These are phyloP conservation scores for Peniophora sp. DNA, from an alignment of 1,284 basidiomycete genomes.

Conservation along the genomic window DNA sequence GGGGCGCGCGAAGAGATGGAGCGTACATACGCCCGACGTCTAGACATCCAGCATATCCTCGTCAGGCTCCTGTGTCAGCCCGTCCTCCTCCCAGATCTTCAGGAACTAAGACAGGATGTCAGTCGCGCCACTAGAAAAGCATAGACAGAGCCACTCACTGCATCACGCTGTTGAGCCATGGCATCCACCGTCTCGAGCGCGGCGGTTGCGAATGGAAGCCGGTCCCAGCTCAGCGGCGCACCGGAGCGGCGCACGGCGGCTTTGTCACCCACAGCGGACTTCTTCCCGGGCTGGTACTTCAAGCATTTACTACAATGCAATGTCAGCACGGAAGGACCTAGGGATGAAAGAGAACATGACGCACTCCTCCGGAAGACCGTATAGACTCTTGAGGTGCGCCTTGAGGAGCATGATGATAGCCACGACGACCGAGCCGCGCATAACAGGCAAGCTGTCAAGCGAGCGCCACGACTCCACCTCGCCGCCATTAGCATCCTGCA, in stretches of 20 bases:
- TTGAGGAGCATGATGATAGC: slow-evolving; percentile 81
- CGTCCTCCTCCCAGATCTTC: slow-evolving; percentile 76
- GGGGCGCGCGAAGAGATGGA: too few species aligned
- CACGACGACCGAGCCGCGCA: slow-evolving; percentile 66
- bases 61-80: slow-evolving; percentile 63
- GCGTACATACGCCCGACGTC: too few species aligned
- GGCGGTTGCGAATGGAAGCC: slow-evolving; percentile 54
- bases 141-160: slow-evolving; percentile 20
- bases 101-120: slow-evolving; percentile 45
- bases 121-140: slow-evolving; percentile 1
- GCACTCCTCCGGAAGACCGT: slow-evolving; percentile 83
- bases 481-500: slow-evolving; percentile 4
- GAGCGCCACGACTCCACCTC: slow-evolving; percentile 9
- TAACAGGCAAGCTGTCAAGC: slow-evolving; percentile 32
- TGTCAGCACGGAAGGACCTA: slow-evolving; percentile 4
- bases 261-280: slow-evolving; percentile 77
- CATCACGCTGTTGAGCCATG: slow-evolving; percentile 44
- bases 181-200: slow-evolving; percentile 57
- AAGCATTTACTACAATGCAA: slow-evolving; percentile 65
- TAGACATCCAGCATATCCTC: slow-evolving; percentile 23
- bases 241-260: slow-evolving; percentile 61
- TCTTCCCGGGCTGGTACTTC: slow-evolving; percentile 81
- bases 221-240: slow-evolving; percentile 57
- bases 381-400: slow-evolving; percentile 72
- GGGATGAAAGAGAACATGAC: slow-evolving; percentile 17